Evolutionary conservation across 495 filamentous ascomycete genomes (phyloP).

Genomic region (Jackrogersella minutella): DNA sequence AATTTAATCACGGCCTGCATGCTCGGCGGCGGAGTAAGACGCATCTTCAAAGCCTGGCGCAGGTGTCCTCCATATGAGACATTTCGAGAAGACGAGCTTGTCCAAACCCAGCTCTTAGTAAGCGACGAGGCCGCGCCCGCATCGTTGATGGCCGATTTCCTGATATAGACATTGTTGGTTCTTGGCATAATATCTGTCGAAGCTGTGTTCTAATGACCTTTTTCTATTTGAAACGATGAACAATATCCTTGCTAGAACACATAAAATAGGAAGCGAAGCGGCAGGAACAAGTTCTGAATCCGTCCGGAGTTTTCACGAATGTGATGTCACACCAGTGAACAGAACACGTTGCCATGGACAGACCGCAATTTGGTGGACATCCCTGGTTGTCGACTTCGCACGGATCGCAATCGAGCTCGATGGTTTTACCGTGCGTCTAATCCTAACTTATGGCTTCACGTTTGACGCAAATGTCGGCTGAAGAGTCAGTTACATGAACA

Average conservation of each 20-base stretch:
- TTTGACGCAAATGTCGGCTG: not conserved
- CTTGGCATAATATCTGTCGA: no score
- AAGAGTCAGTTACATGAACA: not conserved
- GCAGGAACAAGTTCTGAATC: no score
- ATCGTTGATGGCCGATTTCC: not conserved
- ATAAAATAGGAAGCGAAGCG: no score
- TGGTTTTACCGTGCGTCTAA: not conserved
- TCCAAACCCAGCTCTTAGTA: not conserved
- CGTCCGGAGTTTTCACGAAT: no score
- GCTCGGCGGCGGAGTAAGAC: not conserved
- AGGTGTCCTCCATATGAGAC: not conserved
- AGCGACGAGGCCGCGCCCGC: not conserved
- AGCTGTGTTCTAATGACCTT: no score
- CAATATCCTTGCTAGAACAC: no score
- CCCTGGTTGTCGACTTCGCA: not conserved
- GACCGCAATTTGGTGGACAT: not conserved
- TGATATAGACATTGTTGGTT: not conserved
- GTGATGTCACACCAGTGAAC: not conserved
- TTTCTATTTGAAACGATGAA: no score
- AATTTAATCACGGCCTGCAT: not conserved
- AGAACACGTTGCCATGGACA: not conserved
- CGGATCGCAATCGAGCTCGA: slow-evolving; percentile 14
- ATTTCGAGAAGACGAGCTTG: not conserved
- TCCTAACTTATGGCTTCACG: not conserved
- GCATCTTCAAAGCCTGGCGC: not conserved